Evolutionary conservation across 495 filamentous ascomycete species (phyloP).

Genomic region (Aspergillus baeticus): DNA sequence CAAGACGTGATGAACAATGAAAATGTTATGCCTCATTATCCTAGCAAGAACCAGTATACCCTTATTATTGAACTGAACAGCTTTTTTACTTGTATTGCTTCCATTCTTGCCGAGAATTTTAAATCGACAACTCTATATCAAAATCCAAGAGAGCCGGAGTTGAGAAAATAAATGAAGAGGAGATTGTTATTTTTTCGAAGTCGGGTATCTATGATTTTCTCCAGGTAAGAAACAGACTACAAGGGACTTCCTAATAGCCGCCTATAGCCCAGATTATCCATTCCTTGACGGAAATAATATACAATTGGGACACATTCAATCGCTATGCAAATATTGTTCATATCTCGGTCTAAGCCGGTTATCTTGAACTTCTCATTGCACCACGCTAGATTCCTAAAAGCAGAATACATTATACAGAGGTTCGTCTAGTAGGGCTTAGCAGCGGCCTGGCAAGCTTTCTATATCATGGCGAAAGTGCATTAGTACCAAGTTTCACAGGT

Average conservation of each 20-base stretch:
- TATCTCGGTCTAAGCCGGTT: background rate
- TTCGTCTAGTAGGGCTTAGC: constrained; percentile 74
- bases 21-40: constrained; percentile 14
- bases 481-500: constrained; percentile 26
- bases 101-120: too few species aligned
- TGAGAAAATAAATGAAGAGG: constrained; percentile 14
- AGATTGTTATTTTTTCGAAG: constrained; percentile 19
- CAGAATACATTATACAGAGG: constrained; percentile 1
- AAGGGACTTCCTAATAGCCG: background rate
- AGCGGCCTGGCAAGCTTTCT: constrained; percentile 92
- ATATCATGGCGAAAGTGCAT: constrained; percentile 13
- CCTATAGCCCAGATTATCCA: background rate
- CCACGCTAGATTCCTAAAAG: constrained; percentile 15
- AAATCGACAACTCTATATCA: too few species aligned
- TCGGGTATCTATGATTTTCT: constrained; percentile 8
- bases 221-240: background rate
- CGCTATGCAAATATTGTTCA: constrained; percentile 28
- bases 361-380: constrained; percentile 8
- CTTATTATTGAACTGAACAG: too few species aligned
- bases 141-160: background rate
- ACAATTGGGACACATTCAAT: constrained; percentile 15
- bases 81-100: too few species aligned
- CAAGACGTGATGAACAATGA: constrained; percentile 52
- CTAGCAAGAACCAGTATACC: background rate
- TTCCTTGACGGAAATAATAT: constrained; percentile 4